Conservation (phyloP, 495 filamentous ascomycete species). For the Xylaria palmicola region DNA sequence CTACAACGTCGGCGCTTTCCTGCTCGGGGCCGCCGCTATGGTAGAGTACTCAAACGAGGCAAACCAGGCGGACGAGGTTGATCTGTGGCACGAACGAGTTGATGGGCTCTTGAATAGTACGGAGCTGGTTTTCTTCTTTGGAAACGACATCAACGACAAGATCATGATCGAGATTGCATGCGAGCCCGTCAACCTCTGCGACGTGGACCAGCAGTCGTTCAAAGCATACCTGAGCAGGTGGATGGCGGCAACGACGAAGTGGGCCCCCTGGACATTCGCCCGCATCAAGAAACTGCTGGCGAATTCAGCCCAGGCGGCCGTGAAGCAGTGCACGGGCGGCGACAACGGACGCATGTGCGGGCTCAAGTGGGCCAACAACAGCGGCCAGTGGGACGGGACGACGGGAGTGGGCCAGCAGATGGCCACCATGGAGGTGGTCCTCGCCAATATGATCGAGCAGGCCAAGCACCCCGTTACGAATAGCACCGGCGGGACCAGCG, state of each 20-base stretch:
- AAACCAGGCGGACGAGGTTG: slow-evolving; percentile 46
- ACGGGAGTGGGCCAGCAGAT: slow-evolving; percentile 69
- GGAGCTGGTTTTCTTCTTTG: slow-evolving; percentile 55
- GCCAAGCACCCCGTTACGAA: slow-evolving; percentile 57
- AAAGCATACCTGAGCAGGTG: slow-evolving; percentile 72
- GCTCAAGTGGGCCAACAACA: slow-evolving; percentile 60
- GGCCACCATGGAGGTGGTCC: slow-evolving; percentile 65
- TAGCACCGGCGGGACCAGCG: slow-evolving; percentile 70
- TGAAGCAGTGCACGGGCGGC: slow-evolving; percentile 61
- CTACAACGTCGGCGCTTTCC: slow-evolving; percentile 67
- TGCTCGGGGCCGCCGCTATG: slow-evolving; percentile 70
- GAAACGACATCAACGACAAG: slow-evolving; percentile 32
- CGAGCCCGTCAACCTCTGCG: slow-evolving; percentile 60
- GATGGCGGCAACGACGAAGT: slow-evolving; percentile 69
- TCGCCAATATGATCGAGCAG: slow-evolving; percentile 55
- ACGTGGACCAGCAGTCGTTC: slow-evolving; percentile 69
- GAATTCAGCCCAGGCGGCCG: slow-evolving; percentile 64
- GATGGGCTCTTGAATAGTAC: slow-evolving; percentile 54
- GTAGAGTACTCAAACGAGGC: slow-evolving; percentile 25
- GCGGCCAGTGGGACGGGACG: slow-evolving; percentile 52
- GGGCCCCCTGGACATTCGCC: slow-evolving; percentile 63
- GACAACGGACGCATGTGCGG: slow-evolving; percentile 66
- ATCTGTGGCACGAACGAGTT: slow-evolving; percentile 53
- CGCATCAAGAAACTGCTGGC: slow-evolving; percentile 62
- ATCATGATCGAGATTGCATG: slow-evolving; percentile 72